Base-by-base conservation (phyloP, 2,329 filamentous ascomycete genomes). In the Teratosphaeria zuluensis region DNA sequence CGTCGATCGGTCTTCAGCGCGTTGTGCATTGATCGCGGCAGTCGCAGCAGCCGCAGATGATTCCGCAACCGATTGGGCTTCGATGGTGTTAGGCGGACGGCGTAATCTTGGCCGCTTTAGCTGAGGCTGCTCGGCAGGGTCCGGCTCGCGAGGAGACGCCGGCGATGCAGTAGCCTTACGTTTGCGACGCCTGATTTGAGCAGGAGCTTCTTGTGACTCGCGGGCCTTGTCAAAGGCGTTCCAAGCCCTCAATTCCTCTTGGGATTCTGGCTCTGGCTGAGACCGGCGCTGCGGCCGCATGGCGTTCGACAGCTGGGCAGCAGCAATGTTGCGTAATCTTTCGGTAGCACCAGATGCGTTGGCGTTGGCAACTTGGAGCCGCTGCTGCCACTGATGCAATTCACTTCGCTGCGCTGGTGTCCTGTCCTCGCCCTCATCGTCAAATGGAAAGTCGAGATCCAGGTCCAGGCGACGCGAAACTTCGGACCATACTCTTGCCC, bases 191-290 rank as follows among this genome's bases (percentile, higher is more conserved):
- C 64, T 48, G 16, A 60, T 53, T 6, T 55, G 54, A 11, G 57
- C n/a, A 7, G 67, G 63, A n/a, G 63, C 66, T 61, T 77, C 79
- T 63, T 88, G 81, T 19, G 83, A 81, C 61, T 92, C 87, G 63
- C 90, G 83, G 51, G 89, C 91, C 71, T 87, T 89, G 65, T 96
- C 92, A 62, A 97, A 86, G 21, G 89, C 90, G 62, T 91, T 90
- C 94, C 92, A 96, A 3, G 92, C 90, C 59, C 85, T 81, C 57
- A 87, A 80, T 72, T 95, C 91, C 65, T 96, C 91, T 51, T 86
- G 77, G 7, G 87, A 88, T 72, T 95, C 89, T 42, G 84, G 83
- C 51, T 84, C 81, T 35, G 82, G 81, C 38, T 32, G 32, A 19
- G 24, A 32, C 35, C 12, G 54, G 46, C 31, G 54, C 54, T 42